Evolutionary conservation across 2,329 filamentous ascomycete genomes (phyloP), one percentile per base, ranked within the genome.

Genomic region (Macrophomina tecta): DNA sequence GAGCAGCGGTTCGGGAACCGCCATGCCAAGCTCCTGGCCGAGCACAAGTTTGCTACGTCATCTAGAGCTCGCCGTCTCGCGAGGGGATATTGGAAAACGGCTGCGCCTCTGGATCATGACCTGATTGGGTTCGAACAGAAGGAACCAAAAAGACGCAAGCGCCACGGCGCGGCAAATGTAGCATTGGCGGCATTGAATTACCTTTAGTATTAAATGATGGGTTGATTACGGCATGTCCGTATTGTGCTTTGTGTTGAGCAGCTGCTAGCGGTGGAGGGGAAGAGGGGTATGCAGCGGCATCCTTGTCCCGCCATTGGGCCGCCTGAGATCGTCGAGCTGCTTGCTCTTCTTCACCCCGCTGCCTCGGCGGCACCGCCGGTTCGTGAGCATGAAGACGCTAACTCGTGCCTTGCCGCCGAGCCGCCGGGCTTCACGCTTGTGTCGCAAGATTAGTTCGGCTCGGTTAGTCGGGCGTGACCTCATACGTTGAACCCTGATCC

Each of bases 81-180:
- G 55, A 12, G 38, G 23, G 12, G n/a, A 55, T 40, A 62, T 34
- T 34, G 45, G 58, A 14, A 51, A 30, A 65, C 51, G 62, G 62
- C 62, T 48, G 62, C 62, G 62, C 40, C 51, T 55, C 62, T 56
- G 64, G 53, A 60, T 60, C 53, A 66, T 60, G 64, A 66, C 64
- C 52, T 49, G 46, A 66, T 60, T 52, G 64, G 46, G 51, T 66
- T 60, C 53, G 64, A 58, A 66, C 45, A 51, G 53, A 18, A 56
- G 51, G 62, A 40, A 55, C 48, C 56, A 42, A 65, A 53, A 65
- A 65, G 49, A 40, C 55, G 38, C 62, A 36, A 42, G 62, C 45
- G 62, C 51, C 40, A 65, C 62, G 62, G 62, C 62, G 40, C 45
- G 40, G 62, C 51, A 52, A 51, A 45, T 11, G 14, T 48, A 46